Base-by-base conservation (phyloP, 805 yeast species). In the Starmera amethionina region DNA sequence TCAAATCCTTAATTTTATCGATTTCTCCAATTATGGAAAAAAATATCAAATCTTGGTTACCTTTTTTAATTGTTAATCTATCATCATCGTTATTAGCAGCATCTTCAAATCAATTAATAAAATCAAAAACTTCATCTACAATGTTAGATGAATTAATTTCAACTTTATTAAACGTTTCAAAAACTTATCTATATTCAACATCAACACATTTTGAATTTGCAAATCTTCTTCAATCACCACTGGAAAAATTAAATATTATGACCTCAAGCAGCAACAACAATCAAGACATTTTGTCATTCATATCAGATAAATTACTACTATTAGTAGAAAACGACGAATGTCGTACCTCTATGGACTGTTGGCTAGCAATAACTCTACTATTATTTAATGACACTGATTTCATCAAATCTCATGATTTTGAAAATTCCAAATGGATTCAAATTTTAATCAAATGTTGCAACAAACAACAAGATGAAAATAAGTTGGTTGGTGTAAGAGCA, bases 1-100 rank as follows among this genome's bases (percentile, higher is more conserved):
- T 55, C 14, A 55, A 42, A 34, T 43, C 51, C 4, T 32, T 54
- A 8, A 38, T 55, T 1, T 10, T 35, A 2, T 39, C 44, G 22
- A 42, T 42, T 37, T 30, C 58, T 2, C 12, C 43, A 8, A 46
- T 55, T 48, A 55, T 55, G 59, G 57, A 51, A 35, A 55, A 52
- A 35, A 50, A 53, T 30, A 47, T 47, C 13, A 50, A 52, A 32
- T 36, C 37, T 13, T 55, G 59, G 59, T 7, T 52, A 3, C 39
- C 44, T 1, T 43, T 44, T 15, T 18, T 22, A 6, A 8, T 22
- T 5, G 7, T 8, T 7, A 22, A 22, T 22, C 9, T 22, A 22
- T 22, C 27, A 22, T 22, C 27, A 7, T 22, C 27, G 9, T 22
- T 22, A 22, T 7, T 22, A 7, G 27, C 27, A 22, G 27, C 27